These are phyloP conservation scores for Emergomyces pasteurianus DNA, from an alignment of 2,329 filamentous ascomycete genomes.

Conservation along the genomic window DNA sequence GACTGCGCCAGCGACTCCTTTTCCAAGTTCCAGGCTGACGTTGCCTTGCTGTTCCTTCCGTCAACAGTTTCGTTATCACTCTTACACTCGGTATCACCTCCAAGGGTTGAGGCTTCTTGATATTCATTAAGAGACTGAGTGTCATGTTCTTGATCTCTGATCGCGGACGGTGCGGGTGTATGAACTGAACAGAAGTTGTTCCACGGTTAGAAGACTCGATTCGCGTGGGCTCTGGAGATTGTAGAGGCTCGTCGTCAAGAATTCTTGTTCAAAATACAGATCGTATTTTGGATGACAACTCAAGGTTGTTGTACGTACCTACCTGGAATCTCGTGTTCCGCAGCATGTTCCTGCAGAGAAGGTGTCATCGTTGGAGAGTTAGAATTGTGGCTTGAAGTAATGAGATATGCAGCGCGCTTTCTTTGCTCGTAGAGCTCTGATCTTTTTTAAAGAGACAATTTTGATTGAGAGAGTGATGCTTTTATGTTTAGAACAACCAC, in stretches of 20 bases:
- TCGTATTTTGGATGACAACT: constrained; percentile 1
- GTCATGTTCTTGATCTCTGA: neutral
- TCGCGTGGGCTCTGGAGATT: neutral
- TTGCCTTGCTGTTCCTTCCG: neutral
- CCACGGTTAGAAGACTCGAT: neutral
- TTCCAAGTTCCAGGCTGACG: neutral
- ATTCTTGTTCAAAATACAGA: neutral
- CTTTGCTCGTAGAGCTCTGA: neutral
- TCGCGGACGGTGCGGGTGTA: neutral
- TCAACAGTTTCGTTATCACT: neutral
- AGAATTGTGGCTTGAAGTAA: neutral
- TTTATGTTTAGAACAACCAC: neutral
- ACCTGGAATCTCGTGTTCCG: neutral
- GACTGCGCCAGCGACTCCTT: neutral
- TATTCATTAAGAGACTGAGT: neutral
- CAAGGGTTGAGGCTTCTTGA: neutral
- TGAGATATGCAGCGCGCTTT: neutral
- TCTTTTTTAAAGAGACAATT: neutral
- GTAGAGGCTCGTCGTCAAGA: neutral
- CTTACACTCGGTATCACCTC: neutral
- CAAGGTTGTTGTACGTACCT: neutral
- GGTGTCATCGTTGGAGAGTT: neutral
- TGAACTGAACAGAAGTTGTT: neutral
- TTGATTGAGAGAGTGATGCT: neutral
- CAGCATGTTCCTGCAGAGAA: neutral